phyloP scores from a whole-genome alignment of 345 rosid species.

The Citrus glauca region DNA sequence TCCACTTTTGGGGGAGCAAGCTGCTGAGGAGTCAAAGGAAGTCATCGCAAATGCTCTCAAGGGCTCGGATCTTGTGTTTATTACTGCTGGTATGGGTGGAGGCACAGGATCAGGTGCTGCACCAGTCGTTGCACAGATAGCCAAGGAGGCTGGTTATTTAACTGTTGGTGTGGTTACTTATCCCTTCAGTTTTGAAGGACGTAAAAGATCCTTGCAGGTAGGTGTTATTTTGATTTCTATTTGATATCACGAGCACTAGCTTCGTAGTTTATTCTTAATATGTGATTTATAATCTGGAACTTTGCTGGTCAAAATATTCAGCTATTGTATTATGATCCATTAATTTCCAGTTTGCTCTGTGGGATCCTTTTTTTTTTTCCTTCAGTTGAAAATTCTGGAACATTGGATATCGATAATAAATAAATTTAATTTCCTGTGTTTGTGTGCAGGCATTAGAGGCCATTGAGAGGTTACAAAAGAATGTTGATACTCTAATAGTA shows the following conservation, averaged over 20 bases:
- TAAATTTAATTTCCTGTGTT: background rate
- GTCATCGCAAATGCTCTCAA: slow-evolving; percentile 84
- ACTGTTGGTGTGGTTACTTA: slow-evolving; percentile 99
- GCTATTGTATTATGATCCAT: background rate
- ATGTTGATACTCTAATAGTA: slow-evolving; percentile 93
- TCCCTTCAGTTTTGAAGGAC: slow-evolving; percentile 99
- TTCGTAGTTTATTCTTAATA: background rate
- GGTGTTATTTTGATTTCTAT: slow-evolving; percentile 13
- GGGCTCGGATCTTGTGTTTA: slow-evolving; percentile 97
- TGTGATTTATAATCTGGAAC: background rate
- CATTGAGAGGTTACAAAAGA: slow-evolving; percentile 88
- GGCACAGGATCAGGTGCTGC: slow-evolving; percentile 99
- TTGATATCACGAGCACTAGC: background rate
- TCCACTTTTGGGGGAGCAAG: slow-evolving; percentile 94
- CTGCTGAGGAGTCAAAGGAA: slow-evolving; percentile 97
- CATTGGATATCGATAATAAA: background rate
- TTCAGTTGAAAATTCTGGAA: background rate
- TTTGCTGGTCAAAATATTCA: background rate
- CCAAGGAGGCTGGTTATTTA: slow-evolving; percentile 89
- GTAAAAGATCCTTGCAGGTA: slow-evolving; percentile 91
- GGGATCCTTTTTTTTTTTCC: background rate
- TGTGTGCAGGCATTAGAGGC: slow-evolving; percentile 85
- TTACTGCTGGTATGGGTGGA: slow-evolving; percentile 99
- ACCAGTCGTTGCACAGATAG: slow-evolving; percentile 89
- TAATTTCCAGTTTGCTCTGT: background rate